These are phyloP conservation scores for Schwanniomyces pseudopolymorphus DNA, from an alignment of 805 yeast species.

Conservation along the genomic window DNA sequence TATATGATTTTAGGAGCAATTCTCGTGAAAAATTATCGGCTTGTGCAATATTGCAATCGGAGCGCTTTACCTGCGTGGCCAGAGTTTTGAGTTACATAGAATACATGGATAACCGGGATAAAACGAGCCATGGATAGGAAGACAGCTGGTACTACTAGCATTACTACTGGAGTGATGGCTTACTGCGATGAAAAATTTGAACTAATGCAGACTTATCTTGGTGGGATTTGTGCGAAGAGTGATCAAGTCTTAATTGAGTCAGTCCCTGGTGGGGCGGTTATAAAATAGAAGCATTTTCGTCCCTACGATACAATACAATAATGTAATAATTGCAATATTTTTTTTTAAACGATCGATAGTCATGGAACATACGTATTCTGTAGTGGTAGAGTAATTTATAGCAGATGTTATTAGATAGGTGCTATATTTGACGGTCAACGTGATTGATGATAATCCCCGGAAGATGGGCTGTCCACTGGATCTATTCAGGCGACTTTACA, in stretches of 20 bases:
- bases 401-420: not conserved
- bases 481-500: not conserved
- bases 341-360: not conserved
- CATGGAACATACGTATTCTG: not conserved
- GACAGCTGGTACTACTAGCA: not conserved
- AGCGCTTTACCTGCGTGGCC: not conserved
- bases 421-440: not conserved
- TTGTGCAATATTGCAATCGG: not conserved
- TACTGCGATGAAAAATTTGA: not conserved
- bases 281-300: not conserved
- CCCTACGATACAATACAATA: not conserved
- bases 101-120: not conserved
- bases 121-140: too few species aligned
- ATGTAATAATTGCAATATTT: not conserved
- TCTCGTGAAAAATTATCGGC: not conserved
- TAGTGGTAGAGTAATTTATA: too few species aligned
- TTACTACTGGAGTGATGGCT: not conserved
- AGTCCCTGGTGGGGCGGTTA: not conserved
- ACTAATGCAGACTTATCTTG: not conserved
- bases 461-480: too few species aligned
- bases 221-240: not conserved
- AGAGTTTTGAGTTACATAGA: not conserved
- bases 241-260: not conserved
- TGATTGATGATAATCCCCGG: too few species aligned
- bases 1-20: slow-evolving; percentile 1